Base-by-base conservation (phyloP, 208 protist genomes). In the Leishmania amazonensis region DNA sequence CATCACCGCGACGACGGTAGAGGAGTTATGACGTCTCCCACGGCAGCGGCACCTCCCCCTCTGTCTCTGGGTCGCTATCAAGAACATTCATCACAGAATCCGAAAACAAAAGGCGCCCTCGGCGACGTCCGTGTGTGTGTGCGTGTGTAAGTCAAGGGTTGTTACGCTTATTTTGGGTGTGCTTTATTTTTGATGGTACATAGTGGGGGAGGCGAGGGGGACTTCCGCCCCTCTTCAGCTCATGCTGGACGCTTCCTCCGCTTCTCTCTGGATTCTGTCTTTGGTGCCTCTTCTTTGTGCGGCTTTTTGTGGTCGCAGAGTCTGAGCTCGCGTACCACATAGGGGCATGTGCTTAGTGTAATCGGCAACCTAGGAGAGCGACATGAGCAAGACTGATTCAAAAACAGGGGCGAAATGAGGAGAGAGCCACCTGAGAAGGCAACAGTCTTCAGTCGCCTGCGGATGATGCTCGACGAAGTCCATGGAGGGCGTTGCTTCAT, bases 1-100 rank as follows among this genome's bases (percentile, higher is more conserved):
- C 70, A 74, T 8, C 70, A 53, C 45, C 70, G 13, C 24, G 28
- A 74, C 54, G 70, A 24, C 42, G 40, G 70, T 53, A 74, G 45
- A 53, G 40, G 47, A 45, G 72, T 47, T 21, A 4, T 42, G 51
- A 62, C 51, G 35, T 45, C 51, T 21, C 15, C 31, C 72, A 58
- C 13, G 31, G 31, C 19, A 47, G 45, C 51, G 47, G 47, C 58
- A 65, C 58, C 58, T 24, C 68, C 45, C 45, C 75, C n/a, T 79
- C 45, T 0, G 28, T 79, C 60, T 70, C 58, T 67, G 9, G 19
- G 17, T 67, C 40, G 11, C 54, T 31, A 64, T 78, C 31, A 42
- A n/a, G 47, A 51, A 17, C 68, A 60, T 35, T 73, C 47, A 47
- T 74, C 62, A 76, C 31, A 80, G 54, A 40, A 80, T 79, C 28